Evolutionary conservation across 768 basidiomycete species (phyloP), one percentile per base, ranked within the genome.

Genomic region (Psilocybe cubensis): DNA sequence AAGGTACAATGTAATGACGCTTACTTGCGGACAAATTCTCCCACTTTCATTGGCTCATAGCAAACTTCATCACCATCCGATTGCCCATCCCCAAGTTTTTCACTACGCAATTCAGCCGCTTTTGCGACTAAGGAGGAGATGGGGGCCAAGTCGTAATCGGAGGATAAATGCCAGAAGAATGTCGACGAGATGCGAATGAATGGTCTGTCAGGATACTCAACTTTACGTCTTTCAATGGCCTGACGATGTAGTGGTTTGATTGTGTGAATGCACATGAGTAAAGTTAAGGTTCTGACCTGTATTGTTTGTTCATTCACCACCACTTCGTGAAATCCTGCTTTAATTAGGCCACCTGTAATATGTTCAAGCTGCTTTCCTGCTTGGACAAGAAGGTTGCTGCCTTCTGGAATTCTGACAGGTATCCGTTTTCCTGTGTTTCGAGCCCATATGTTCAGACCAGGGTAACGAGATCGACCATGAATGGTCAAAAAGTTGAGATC

Each of bases 321-420:
- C 4, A 98, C 96, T 66, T 98, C 96, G 64, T 98, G 96, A 68
- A 83, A 96, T 3, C 96, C 96, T 11, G 96, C 96, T 66, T 91
- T 91, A 68, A 98, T 86, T 25, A 96, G 74, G 0, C 96, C 91
- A 14, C 89, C 90, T 21, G 81, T 86, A 41, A 94, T 76, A 71
- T 93, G 92, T 68, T 97, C 96, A 10, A 98, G 82, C 69, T 98
- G 96, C 72, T 95, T 96, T 38, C 96, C 96, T 1, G 95, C 95
- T 72, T 98, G 96, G 1, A 98, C 93, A 12, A 98, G 83, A 29
- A 98, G 81, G 68, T 88, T 87, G 38, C 87, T 83, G 3, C 89
- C 91, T 1, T 83, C 78, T 0, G 95, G 95, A 48, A 98, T 93
- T 66, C 82, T 86, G 43, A 97, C 95, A 2, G 88, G 79, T 58